Conservation (phyloP, 371 early-diverging fungal genomes). For the Phascolomyces articulosus region DNA sequence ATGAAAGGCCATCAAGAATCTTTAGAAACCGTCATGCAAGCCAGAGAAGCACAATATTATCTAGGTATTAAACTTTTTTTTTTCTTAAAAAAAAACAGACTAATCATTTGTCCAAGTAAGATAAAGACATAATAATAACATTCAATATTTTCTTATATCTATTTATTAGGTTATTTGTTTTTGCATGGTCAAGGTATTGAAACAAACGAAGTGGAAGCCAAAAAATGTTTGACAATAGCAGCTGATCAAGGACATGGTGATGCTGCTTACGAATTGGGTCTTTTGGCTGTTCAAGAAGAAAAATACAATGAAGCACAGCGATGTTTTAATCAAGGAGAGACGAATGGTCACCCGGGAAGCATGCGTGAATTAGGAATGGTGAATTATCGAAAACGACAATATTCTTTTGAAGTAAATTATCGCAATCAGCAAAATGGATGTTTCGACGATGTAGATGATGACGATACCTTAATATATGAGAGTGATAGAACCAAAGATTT, state of each 20-base stretch:
- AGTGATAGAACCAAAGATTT: constrained; percentile 14
- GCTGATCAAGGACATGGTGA: constrained; percentile 24
- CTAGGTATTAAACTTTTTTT: constrained; percentile 25
- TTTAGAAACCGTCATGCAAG: constrained; percentile 30
- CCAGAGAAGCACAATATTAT: constrained; percentile 36
- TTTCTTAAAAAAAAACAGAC: no score
- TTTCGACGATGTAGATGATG: background rate
- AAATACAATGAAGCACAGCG: constrained; percentile 16
- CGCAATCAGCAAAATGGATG: constrained; percentile 10
- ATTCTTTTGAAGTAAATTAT: no score
- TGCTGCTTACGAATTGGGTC: constrained; percentile 23
- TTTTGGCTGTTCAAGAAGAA: constrained; percentile 12
- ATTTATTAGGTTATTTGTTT: constrained; percentile 20
- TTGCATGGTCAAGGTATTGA: constrained; percentile 9
- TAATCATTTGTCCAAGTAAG: no score
- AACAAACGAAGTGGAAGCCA: constrained; percentile 5
- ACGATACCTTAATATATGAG: constrained; percentile 19
- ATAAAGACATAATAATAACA: no score
- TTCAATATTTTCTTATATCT: background rate
- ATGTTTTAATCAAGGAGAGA: constrained; percentile 19
- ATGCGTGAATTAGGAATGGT: constrained; percentile 29
- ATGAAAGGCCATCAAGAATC: constrained; percentile 27
- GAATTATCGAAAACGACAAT: constrained; percentile 7
- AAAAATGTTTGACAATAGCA: constrained; percentile 20
- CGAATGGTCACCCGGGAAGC: constrained; percentile 18